A percentile compares a stretch with the other conserved stretches of the same genome.
phyloP scores from a whole-genome alignment of 2,329 filamentous ascomycete genomes.

The Diaporthe amygdali region DNA sequence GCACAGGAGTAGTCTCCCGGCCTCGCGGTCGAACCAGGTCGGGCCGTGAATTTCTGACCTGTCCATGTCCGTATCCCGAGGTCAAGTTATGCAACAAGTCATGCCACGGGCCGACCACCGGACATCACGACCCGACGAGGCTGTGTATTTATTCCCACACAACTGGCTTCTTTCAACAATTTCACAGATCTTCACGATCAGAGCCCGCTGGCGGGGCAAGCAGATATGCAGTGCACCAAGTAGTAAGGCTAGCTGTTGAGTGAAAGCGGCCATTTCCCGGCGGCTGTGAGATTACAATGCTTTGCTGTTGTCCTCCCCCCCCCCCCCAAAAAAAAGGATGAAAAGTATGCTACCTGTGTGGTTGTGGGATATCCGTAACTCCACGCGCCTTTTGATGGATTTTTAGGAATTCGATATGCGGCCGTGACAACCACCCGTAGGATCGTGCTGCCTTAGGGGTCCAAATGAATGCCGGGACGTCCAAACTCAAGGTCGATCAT shows the following conservation, averaged over 20 bases:
- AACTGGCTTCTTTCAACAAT: not conserved
- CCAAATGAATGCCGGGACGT: not conserved
- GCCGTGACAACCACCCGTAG: not conserved
- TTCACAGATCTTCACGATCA: not conserved
- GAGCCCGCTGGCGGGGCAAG: not conserved
- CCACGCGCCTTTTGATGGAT: constrained; percentile 1
- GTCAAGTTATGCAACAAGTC: not conserved
- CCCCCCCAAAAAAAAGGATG: not conserved
- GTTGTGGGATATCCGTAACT: constrained; percentile 14
- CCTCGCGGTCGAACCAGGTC: not conserved
- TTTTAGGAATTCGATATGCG: not conserved
- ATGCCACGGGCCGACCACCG: no score
- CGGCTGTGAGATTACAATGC: not conserved
- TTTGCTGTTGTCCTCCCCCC: not conserved
- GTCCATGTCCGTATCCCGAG: not conserved
- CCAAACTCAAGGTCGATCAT: not conserved
- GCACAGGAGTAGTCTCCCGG: not conserved
- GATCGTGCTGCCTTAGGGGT: not conserved
- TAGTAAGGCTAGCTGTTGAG: not conserved
- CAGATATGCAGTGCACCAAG: not conserved
- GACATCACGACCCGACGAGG: no score
- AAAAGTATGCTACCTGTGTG: not conserved
- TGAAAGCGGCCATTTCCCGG: not conserved
- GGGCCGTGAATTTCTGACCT: not conserved
- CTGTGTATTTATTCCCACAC: no score